phyloP scores from a whole-genome alignment of 768 basidiomycete genomes.

The Imleria badia region DNA sequence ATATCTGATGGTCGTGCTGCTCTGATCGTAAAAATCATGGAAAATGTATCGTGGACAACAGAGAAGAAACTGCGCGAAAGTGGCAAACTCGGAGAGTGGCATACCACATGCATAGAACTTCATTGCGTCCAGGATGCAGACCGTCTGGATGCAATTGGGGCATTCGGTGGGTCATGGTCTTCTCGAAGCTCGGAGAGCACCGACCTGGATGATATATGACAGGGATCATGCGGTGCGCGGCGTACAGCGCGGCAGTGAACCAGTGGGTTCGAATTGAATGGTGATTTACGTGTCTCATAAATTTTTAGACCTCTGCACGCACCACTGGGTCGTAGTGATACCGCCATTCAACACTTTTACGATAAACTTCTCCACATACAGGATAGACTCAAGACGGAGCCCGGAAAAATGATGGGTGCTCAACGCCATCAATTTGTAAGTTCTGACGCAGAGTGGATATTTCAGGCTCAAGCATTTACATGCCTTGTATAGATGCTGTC shows the following conservation, averaged over 20 bases:
- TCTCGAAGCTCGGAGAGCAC: background rate
- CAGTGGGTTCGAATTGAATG: slow-evolving; percentile 31
- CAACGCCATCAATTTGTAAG: slow-evolving; percentile 71
- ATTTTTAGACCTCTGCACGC: slow-evolving; percentile 40
- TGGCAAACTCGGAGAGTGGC: slow-evolving; percentile 64
- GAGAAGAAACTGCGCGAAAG: slow-evolving; percentile 65
- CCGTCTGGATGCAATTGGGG: slow-evolving; percentile 76
- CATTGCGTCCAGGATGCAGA: slow-evolving; percentile 84
- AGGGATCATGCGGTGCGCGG: slow-evolving; percentile 70
- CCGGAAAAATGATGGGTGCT: slow-evolving; percentile 65
- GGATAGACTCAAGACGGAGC: slow-evolving; percentile 73
- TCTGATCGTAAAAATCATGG: slow-evolving; percentile 59
- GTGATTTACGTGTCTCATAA: background rate
- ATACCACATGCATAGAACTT: slow-evolving; percentile 68
- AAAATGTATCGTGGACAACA: slow-evolving; percentile 83
- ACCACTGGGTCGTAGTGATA: slow-evolving; percentile 49
- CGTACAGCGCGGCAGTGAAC: slow-evolving; percentile 57
- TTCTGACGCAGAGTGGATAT: background rate
- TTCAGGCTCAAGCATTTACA: slow-evolving; percentile 2
- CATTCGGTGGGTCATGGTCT: slow-evolving; percentile 54
- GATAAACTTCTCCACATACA: slow-evolving; percentile 80
- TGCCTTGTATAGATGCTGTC: slow-evolving; percentile 51
- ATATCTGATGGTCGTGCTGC: slow-evolving; percentile 59
- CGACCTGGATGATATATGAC: background rate
- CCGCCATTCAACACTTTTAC: slow-evolving; percentile 80